Evolutionary conservation across 306 rosid species (phyloP).

Genomic region (Biancaea sappan): DNA sequence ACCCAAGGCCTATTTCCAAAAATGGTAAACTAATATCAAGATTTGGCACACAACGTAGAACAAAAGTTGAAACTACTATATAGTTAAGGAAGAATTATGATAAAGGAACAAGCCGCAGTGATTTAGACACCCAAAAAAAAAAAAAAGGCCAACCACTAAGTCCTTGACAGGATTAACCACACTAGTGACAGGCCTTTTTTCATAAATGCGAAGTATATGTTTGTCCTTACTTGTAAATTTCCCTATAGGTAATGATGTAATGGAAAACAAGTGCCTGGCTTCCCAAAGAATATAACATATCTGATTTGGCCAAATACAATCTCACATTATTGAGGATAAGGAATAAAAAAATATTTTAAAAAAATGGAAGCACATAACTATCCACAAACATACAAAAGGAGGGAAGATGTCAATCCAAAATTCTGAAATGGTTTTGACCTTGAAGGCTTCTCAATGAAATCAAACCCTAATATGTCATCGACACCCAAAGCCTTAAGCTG

Average conservation of each 20-base stretch:
- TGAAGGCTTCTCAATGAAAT: slow-evolving; percentile 90
- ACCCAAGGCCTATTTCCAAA: background rate
- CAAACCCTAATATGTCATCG: slow-evolving; percentile 84
- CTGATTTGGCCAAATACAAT: slow-evolving; percentile 13
- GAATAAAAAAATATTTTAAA: background rate
- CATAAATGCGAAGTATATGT: background rate
- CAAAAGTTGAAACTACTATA: background rate
- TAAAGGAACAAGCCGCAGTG: background rate
- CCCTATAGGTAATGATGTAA: background rate
- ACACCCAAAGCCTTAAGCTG: slow-evolving; percentile 95
- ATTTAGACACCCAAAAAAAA: background rate
- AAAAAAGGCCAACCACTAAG: background rate
- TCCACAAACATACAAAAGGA: slow-evolving; percentile 19
- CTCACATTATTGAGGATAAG: background rate
- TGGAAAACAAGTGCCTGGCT: background rate
- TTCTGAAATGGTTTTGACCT: slow-evolving; percentile 50
- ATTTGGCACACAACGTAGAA: background rate
- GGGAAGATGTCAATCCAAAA: slow-evolving; percentile 26
- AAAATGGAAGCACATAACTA: slow-evolving; percentile 1
- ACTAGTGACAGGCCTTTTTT: background rate
- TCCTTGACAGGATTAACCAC: background rate
- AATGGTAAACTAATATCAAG: background rate
- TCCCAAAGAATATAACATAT: slow-evolving; percentile 1
- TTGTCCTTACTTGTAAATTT: background rate
- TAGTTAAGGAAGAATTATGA: background rate